phyloP scores from a whole-genome alignment of 139 green algal species.

The Trebouxia sp. region DNA sequence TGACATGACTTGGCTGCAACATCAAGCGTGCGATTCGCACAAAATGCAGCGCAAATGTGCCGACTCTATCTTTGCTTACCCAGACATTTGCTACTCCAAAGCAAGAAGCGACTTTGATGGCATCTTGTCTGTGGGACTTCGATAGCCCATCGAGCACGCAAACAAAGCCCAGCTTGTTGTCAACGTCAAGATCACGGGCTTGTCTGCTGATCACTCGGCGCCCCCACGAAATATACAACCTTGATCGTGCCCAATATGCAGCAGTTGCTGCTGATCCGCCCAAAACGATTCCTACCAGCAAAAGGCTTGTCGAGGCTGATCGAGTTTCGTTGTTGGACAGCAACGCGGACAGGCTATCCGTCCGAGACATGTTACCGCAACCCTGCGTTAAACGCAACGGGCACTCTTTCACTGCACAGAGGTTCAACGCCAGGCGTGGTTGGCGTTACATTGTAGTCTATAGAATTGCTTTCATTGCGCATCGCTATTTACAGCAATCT shows the following conservation, averaged over 20 bases:
- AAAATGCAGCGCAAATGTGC: neutral
- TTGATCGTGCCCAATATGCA: neutral
- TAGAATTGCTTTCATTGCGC: no score
- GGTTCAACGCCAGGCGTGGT: no score
- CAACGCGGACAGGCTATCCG: neutral
- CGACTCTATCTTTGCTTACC: neutral
- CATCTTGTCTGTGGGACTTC: neutral
- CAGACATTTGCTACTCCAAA: neutral
- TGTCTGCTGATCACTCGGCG: no score
- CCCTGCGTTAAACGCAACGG: no score
- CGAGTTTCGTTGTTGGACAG: neutral
- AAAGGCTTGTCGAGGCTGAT: neutral
- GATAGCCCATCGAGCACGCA: constrained; percentile 5
- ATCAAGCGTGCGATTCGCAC: no score
- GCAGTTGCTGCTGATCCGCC: constrained; percentile 1
- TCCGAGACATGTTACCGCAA: neutral
- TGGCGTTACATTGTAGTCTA: no score
- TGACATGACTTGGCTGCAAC: no score
- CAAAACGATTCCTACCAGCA: neutral
- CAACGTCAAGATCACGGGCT: no score
- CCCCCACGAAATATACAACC: no score
- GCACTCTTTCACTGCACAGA: no score
- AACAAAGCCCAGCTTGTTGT: no score
- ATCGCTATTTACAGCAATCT: no score
- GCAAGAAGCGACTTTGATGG: neutral